Conservation (phyloP, 2,329 filamentous ascomycete species). For the Monilinia aucupariae region DNA sequence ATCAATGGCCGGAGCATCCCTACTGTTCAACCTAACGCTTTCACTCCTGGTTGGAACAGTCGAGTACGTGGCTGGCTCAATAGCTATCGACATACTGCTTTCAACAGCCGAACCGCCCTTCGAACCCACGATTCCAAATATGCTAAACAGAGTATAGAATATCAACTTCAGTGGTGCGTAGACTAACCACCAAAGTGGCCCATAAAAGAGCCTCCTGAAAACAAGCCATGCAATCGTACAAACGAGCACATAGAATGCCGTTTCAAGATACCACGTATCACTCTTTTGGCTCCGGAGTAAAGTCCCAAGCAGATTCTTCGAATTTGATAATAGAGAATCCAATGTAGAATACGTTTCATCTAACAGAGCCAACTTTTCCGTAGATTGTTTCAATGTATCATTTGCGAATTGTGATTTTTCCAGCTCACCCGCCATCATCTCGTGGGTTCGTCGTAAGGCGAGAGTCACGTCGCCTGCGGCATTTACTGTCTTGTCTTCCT, state of each 20-base stretch:
- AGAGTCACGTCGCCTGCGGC: constrained; percentile 80
- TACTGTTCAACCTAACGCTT: not conserved
- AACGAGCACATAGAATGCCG: constrained; percentile 75
- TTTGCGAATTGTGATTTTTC: constrained; percentile 83
- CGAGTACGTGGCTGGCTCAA: constrained; percentile 15
- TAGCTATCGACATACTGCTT: constrained; percentile 18
- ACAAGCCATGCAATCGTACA: constrained; percentile 78
- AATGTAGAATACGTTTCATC: constrained; percentile 76
- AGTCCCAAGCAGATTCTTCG: constrained; percentile 68
- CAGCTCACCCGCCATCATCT: constrained; percentile 79
- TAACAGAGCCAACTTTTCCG: constrained; percentile 72
- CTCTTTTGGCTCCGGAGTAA: constrained; percentile 86
- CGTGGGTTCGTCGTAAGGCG: constrained; percentile 78
- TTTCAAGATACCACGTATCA: constrained; percentile 96
- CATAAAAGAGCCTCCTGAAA: constrained; percentile 79
- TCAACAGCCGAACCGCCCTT: constrained; percentile 17
- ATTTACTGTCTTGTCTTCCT: constrained; percentile 67
- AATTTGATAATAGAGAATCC: constrained; percentile 69
- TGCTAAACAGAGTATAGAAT: constrained; percentile 52
- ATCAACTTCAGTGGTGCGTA: constrained; percentile 72
- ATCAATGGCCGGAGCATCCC: not conserved
- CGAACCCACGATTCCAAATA: constrained; percentile 42
- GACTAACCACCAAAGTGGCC: constrained; percentile 83
- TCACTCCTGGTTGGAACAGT: constrained; percentile 25
- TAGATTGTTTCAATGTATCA: constrained; percentile 79